These are phyloP conservation scores for Talinum fruticosum DNA, from an alignment of 148 eudicot genomes.

Conservation along the genomic window DNA sequence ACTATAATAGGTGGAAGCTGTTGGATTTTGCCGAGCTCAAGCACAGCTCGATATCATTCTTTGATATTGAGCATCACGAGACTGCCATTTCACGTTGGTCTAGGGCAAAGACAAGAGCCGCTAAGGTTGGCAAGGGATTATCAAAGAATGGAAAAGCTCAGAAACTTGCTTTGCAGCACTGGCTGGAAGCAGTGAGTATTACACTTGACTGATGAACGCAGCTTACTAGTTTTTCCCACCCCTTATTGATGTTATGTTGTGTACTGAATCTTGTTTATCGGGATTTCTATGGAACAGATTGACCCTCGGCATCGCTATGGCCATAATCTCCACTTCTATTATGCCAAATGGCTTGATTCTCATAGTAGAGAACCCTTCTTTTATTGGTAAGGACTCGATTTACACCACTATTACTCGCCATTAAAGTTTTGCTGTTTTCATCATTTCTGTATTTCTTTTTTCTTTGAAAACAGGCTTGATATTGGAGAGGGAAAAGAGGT, in stretches of 20 bases:
- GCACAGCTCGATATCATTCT: constrained; percentile 87
- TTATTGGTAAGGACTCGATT: constrained; percentile 70
- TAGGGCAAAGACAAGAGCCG: constrained; percentile 90
- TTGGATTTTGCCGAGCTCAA: constrained; percentile 88
- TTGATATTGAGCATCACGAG: constrained; percentile 80
- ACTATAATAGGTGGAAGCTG: constrained; percentile 76
- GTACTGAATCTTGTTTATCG: constrained; percentile 17
- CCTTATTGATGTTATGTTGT: background rate
- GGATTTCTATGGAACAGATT: constrained; percentile 47
- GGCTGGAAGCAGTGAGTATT: constrained; percentile 91
- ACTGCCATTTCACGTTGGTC: constrained; percentile 97
- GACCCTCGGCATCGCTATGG: constrained; percentile 99
- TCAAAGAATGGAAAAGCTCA: constrained; percentile 80
- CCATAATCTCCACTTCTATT: constrained; percentile 91
- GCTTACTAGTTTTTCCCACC: background rate
- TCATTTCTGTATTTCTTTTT: background rate
- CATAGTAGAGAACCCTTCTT: constrained; percentile 97
- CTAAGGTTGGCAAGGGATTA: constrained; percentile 97
- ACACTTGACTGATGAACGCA: background rate
- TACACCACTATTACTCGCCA: too few species aligned
- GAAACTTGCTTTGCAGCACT: constrained; percentile 90
- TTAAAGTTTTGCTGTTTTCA: constrained; percentile 4
- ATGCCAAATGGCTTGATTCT: constrained; percentile 74
- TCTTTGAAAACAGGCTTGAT: constrained; percentile 63
- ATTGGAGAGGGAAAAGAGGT: constrained; percentile 95